phyloP scores from a whole-genome alignment of 2,329 filamentous ascomycete genomes.

The Aspergillus pseudotamarii region DNA sequence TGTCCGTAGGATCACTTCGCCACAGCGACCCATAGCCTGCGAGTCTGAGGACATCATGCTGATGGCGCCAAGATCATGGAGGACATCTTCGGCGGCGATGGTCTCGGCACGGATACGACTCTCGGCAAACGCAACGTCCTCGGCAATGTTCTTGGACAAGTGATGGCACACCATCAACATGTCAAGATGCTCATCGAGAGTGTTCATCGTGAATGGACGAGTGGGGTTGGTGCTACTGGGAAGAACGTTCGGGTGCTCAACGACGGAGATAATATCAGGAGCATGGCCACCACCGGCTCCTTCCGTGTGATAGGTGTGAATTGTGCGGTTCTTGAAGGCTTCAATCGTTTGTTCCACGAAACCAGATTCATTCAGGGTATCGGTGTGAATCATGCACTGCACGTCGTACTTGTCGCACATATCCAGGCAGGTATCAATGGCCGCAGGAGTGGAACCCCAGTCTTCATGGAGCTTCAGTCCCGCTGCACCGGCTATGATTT shows the following conservation, averaged over 20 bases:
- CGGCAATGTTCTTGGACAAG: conserved; percentile 85
- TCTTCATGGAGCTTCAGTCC: conserved; percentile 95
- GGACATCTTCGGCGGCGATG: conserved; percentile 92
- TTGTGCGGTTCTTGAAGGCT: conserved; percentile 83
- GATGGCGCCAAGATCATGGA: conserved; percentile 93
- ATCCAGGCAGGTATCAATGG: conserved; percentile 81
- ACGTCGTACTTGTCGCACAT: conserved; percentile 92
- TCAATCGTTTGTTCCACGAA: conserved; percentile 89
- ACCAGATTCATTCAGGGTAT: conserved; percentile 95
- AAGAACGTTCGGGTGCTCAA: conserved; percentile 84
- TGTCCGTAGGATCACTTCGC: conserved; percentile 87
- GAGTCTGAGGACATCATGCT: conserved; percentile 97
- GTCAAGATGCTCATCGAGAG: conserved; percentile 92
- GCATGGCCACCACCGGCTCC: conserved; percentile 93
- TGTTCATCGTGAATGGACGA: conserved; percentile 86
- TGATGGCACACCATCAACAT: conserved; percentile 99
- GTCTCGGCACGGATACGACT: conserved; percentile 93
- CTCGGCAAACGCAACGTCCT: conserved; percentile 95
- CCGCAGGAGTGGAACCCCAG: conserved; percentile 88
- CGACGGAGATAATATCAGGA: conserved; percentile 92
- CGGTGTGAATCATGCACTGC: conserved; percentile 92
- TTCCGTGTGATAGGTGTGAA: conserved; percentile 97
- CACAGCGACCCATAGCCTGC: conserved; percentile 95
- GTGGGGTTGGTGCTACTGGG: conserved; percentile 93
- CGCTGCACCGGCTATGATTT: conserved; percentile 79